phyloP scores from a whole-genome alignment of 768 basidiomycete species.

The Mycena olivaceomarginata region DNA sequence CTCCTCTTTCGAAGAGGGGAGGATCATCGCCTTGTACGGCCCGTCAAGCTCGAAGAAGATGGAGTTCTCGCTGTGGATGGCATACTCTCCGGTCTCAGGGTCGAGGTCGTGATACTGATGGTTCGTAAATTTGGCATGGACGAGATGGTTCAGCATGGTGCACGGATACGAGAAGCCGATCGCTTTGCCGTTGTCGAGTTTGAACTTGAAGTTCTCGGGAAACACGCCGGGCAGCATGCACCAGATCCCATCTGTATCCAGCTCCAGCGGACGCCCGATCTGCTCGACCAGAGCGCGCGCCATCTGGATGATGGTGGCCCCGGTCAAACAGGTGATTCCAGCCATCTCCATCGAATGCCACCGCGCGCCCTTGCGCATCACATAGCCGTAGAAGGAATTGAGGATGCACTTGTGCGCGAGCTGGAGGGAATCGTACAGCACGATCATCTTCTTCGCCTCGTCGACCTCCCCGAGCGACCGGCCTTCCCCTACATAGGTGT shows the following conservation, averaged over 20 bases:
- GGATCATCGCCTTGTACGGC: constrained; percentile 99
- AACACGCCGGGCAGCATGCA: constrained; percentile 99
- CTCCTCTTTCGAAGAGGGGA: constrained; percentile 99
- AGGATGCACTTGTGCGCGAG: constrained; percentile 99
- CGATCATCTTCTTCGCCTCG: constrained; percentile 99
- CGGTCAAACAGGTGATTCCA: constrained; percentile 98
- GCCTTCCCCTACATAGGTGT: constrained; percentile 79
- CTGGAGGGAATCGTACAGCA: constrained; percentile 98
- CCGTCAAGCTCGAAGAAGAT: constrained; percentile 99
- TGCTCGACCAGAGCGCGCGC: constrained; percentile 97
- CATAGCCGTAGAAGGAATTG: constrained; percentile 99
- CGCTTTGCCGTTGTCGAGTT: constrained; percentile 90
- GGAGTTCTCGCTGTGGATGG: constrained; percentile 94
- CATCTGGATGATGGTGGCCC: constrained; percentile 99
- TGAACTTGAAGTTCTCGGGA: constrained; percentile 98
- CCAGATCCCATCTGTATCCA: constrained; percentile 99
- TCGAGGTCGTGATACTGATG: constrained; percentile 98
- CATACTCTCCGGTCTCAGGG: constrained; percentile 88
- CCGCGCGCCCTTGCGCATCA: constrained; percentile 99
- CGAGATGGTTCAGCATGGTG: constrained; percentile 99
- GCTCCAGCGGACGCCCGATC: constrained; percentile 96
- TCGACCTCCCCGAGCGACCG: constrained; percentile 90
- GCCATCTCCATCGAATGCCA: constrained; percentile 99
- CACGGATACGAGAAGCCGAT: constrained; percentile 97
- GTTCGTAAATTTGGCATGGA: constrained; percentile 96